These are phyloP conservation scores for Mycena olivaceomarginata DNA, from an alignment of 768 basidiomycete genomes.

Conservation along the genomic window DNA sequence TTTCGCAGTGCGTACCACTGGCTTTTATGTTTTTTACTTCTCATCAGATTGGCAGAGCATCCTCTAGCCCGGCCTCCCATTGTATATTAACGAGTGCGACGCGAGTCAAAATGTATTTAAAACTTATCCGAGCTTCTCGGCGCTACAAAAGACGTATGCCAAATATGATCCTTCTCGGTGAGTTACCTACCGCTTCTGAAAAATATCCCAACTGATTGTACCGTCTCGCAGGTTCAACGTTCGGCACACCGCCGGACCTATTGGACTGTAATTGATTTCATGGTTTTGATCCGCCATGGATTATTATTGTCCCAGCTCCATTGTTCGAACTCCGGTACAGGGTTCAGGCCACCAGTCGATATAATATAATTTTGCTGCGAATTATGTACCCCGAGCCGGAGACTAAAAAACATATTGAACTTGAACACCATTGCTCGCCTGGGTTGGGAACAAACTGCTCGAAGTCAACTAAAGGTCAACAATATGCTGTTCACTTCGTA, in stretches of 20 bases:
- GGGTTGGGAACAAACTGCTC: no score
- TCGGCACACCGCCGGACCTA: conserved; percentile 25
- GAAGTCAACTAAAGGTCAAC: no score
- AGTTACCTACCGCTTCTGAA: conserved; percentile 11
- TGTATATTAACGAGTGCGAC: conserved; percentile 61
- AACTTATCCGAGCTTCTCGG: conserved; percentile 60
- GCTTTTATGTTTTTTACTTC: no score
- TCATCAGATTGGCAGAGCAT: background rate
- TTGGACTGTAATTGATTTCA: conserved; percentile 16
- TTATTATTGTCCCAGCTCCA: no score
- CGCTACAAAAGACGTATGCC: conserved; percentile 59
- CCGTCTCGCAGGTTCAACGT: conserved; percentile 34
- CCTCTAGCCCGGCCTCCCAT: conserved; percentile 17
- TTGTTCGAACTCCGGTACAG: no score
- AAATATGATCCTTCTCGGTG: conserved; percentile 68
- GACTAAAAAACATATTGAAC: no score
- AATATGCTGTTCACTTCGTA: no score
- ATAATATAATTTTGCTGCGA: no score
- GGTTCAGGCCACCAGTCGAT: no score
- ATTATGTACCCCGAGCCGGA: no score
- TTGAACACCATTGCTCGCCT: no score
- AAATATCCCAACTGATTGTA: background rate
- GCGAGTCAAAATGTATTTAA: conserved; percentile 60
- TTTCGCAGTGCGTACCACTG: conserved; percentile 49
- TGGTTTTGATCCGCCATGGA: no score